Evolutionary conservation across 306 rosid genomes (phyloP).

Genomic region (Amphicarpaea edgeworthii): DNA sequence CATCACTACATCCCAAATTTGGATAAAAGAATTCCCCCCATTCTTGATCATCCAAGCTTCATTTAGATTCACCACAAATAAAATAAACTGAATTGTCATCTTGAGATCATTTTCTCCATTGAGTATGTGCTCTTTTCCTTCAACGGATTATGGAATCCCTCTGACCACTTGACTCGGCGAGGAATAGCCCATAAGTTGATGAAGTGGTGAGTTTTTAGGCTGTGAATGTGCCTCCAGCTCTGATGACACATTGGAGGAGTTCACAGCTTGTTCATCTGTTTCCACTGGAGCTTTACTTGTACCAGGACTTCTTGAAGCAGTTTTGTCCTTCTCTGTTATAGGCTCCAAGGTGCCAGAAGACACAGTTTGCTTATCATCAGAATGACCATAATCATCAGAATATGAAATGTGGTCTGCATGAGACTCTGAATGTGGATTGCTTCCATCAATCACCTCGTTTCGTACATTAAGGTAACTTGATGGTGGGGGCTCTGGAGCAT

Average conservation of each 20-base stretch:
- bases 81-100: constrained; percentile 3
- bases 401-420: constrained; percentile 60
- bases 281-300: constrained; percentile 39
- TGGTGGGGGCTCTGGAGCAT: constrained; percentile 46
- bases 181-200: constrained; percentile 89
- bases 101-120: constrained; percentile 38
- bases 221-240: constrained; percentile 46
- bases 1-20: constrained; percentile 10
- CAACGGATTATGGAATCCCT: constrained; percentile 50
- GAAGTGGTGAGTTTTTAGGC: constrained; percentile 72
- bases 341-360: constrained; percentile 44
- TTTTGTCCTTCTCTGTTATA: constrained; percentile 44
- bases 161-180: constrained; percentile 77
- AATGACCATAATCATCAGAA: constrained; percentile 70
- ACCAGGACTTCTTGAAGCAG: constrained; percentile 49
- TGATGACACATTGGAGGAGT: constrained; percentile 52
- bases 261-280: constrained; percentile 42
- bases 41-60: constrained; percentile 38
- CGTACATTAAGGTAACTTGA: constrained; percentile 55
- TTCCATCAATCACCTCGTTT: constrained; percentile 39
- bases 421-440: constrained; percentile 45
- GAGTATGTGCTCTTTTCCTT: constrained; percentile 48
- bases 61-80: constrained; percentile 9
- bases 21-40: constrained; percentile 19
- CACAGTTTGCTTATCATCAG: constrained; percentile 47